A percentile compares a stretch with the other conserved stretches of the same genome.
Evolutionary conservation across 164 flowering plant genomes (phyloP).

Genomic region (Kalanchoe fedtschenkoi): DNA sequence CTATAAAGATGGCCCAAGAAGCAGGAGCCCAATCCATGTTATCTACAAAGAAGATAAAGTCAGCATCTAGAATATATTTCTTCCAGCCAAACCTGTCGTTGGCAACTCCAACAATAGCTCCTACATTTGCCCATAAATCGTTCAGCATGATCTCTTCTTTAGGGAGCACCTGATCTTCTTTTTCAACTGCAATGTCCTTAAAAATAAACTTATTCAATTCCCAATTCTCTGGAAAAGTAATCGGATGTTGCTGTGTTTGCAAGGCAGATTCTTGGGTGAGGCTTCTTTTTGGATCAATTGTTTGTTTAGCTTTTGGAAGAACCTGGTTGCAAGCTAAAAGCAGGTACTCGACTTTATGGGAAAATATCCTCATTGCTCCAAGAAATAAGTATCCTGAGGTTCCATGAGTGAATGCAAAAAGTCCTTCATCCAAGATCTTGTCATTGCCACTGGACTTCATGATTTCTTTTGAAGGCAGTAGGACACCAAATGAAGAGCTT

Average conservation of each 20-base stretch:
- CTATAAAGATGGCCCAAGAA: no score
- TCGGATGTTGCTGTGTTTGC: slow-evolving; percentile 22
- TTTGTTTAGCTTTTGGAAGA: slow-evolving; percentile 22
- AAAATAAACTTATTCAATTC: slow-evolving; percentile 83
- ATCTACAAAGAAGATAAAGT: no score
- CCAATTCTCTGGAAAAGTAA: slow-evolving; percentile 55
- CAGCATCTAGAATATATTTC: no score
- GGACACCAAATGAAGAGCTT: no score
- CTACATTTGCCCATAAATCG: no score
- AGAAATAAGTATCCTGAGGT: slow-evolving; percentile 71
- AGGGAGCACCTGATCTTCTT: slow-evolving; percentile 27
- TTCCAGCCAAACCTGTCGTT: no score
- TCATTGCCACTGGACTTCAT: no score
- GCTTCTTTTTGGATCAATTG: slow-evolving; percentile 14
- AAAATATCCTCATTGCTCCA: slow-evolving; percentile 78
- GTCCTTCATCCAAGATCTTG: slow-evolving; percentile 49
- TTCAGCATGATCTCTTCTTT: slow-evolving; percentile 36
- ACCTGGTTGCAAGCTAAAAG: slow-evolving; percentile 47
- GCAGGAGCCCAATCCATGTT: no score
- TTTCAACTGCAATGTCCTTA: slow-evolving; percentile 35
- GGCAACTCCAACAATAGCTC: no score
- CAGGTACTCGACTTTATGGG: slow-evolving; percentile 73
- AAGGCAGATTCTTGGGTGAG: slow-evolving; percentile 8
- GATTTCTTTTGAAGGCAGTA: no score
- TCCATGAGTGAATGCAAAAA: slow-evolving; percentile 46